Evolutionary conservation across 257 asterid genomes (phyloP).

Genomic region (Eustoma russellianum): DNA sequence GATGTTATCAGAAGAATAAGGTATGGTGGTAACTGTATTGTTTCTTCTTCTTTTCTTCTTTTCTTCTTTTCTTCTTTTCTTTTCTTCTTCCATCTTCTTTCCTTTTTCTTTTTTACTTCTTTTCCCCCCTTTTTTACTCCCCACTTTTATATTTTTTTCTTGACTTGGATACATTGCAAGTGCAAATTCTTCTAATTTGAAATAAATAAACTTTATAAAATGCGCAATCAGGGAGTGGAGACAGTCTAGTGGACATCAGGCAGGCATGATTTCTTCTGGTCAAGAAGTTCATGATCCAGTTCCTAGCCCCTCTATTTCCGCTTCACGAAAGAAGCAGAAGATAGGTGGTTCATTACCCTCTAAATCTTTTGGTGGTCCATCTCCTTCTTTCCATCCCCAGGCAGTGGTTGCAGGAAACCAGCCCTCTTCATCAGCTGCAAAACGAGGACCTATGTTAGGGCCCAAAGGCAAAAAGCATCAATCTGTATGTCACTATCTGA

Average conservation of each 20-base stretch:
- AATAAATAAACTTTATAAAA: neutral
- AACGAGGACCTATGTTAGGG: constrained; percentile 50
- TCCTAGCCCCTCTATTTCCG: constrained; percentile 25
- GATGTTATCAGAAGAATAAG: constrained; percentile 73
- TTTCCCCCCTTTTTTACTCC: neutral
- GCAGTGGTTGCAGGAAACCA: constrained; percentile 33
- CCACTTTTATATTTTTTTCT: no score
- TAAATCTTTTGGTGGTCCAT: constrained; percentile 20
- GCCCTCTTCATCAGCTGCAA: constrained; percentile 54
- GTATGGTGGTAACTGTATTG: constrained; percentile 16
- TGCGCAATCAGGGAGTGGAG: constrained; percentile 24
- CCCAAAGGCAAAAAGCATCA: constrained; percentile 50
- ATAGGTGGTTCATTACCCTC: constrained; percentile 18
- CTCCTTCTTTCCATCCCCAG: constrained; percentile 20
- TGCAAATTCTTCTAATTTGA: neutral
- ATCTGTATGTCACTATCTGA: constrained; percentile 34
- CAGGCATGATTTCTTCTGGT: constrained; percentile 15
- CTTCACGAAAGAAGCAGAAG: constrained; percentile 25
- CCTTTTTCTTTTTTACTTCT: no score
- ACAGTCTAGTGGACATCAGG: constrained; percentile 22
- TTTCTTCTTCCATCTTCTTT: no score
- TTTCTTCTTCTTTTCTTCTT: no score
- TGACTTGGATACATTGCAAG: neutral
- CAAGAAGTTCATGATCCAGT: constrained; percentile 27
- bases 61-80: neutral